These are phyloP conservation scores for Boletus reticulatus DNA, from an alignment of 768 basidiomycete genomes.

Conservation along the genomic window DNA sequence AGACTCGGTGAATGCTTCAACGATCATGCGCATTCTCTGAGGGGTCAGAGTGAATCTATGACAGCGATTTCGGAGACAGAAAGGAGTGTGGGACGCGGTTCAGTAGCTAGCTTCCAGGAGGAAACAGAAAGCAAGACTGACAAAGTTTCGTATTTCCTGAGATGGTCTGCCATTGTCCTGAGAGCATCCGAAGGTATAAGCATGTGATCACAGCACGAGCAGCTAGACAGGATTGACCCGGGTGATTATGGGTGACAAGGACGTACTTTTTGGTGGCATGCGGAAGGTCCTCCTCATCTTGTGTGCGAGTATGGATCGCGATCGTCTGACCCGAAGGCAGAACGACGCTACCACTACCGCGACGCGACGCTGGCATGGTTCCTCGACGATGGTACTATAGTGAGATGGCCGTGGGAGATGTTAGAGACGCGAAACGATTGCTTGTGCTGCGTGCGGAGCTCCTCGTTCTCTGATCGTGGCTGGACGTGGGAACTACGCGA, in stretches of 20 bases:
- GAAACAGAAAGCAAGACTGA: constrained; percentile 41
- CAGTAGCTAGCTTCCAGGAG: background rate
- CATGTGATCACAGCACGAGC: background rate
- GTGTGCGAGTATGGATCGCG: constrained; percentile 84
- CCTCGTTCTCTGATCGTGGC: background rate
- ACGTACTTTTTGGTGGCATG: constrained; percentile 91
- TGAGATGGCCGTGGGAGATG: constrained; percentile 18
- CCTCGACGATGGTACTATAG: background rate
- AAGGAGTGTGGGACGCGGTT: background rate
- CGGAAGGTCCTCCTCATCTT: constrained; percentile 84
- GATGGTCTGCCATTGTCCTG: constrained; percentile 92
- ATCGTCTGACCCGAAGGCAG: constrained; percentile 76
- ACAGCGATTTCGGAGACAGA: background rate
- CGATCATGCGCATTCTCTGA: constrained; percentile 94
- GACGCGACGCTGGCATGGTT: constrained; percentile 65
- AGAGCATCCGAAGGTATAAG: constrained; percentile 1
- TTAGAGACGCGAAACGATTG: constrained; percentile 1
- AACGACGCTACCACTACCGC: constrained; percentile 73
- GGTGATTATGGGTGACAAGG: background rate
- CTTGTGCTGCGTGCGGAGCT: constrained; percentile 13
- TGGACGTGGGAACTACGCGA: constrained; percentile 26
- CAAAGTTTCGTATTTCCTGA: constrained; percentile 86
- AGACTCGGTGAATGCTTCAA: constrained; percentile 92
- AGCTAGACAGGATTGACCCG: background rate
- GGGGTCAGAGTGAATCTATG: constrained; percentile 81